Evolutionary conservation across 2,329 filamentous ascomycete genomes (phyloP), one percentile per base, ranked within the genome.

Genomic region (Metarhizium sp.): DNA sequence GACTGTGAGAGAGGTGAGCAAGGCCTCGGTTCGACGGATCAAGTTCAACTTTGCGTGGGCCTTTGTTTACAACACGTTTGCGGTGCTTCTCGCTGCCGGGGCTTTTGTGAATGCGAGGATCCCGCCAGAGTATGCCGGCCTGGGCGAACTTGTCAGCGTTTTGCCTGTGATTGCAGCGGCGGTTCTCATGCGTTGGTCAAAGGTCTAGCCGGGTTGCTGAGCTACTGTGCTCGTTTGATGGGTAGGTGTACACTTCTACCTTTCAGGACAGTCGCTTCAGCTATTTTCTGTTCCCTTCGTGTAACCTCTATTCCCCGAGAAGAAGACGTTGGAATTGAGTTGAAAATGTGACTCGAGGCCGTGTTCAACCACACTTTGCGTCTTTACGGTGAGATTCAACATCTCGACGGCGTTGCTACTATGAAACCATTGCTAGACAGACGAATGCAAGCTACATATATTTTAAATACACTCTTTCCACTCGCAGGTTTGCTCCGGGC

Each of bases 71-170:
- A 92, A 92, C 60, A 52, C 82, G 1, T 76, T 86, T 54, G 87
- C 87, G 0, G 73, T 92, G 4, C 68, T 88, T 46, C 73, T 90
- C 0, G 86, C 81, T 1, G 77, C 80, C 0, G 88, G 87, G 0
- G 84, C 80, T 0, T 85, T 88, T 64, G 81, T 85, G 2, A 61
- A 67, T 6, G 71, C 64, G 8, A 68, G 75, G 6, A 76, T 80
- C 42, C 78, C 80, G 16, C 84, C 85, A 0, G 71, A 77, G 59
- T 89, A 78, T 73, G 86, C 86, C 0, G 87, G 85, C 0, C 62
- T 90, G 8, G 87, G 87, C 0, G 87, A 91, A 71, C 65, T 91
- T 36, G 85, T 89, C 0, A 90, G 87, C 62, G 84, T 92, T 0
- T 56, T 88, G 64, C 87, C 87, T 0, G 86, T 91, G 3, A 78